phyloP scores from a whole-genome alignment of 2,329 filamentous ascomycete genomes.

The Fusarium sp. region DNA sequence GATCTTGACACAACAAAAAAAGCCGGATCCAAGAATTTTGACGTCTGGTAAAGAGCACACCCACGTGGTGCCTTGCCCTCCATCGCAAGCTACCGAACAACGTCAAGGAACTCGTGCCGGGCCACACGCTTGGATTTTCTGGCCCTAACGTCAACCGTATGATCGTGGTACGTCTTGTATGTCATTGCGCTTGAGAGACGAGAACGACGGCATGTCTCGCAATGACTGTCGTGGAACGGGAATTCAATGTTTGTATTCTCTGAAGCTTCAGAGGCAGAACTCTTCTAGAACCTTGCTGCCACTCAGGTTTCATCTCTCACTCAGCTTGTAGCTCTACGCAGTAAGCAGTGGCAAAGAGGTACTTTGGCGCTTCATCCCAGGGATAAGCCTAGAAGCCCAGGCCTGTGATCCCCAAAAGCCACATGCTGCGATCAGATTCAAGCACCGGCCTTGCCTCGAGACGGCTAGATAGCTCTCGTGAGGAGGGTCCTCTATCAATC shows the following conservation, averaged over 20 bases:
- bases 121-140: conserved; percentile 12
- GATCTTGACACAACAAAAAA: conserved; percentile 8
- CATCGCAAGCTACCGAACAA: conserved; percentile 32
- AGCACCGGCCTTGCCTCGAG: conserved; percentile 31
- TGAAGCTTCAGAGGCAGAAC: conserved; percentile 26
- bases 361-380: conserved; percentile 13
- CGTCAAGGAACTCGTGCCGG: conserved; percentile 15
- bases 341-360: neutral
- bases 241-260: conserved; percentile 6
- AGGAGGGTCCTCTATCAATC: conserved; percentile 35
- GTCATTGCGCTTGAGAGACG: conserved; percentile 18
- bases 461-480: conserved; percentile 30
- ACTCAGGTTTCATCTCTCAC: neutral
- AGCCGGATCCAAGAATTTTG: conserved; percentile 21
- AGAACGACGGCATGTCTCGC: conserved; percentile 1
- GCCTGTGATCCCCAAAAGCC: conserved; percentile 44
- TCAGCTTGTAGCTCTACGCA: conserved; percentile 11
- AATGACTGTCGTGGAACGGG: neutral
- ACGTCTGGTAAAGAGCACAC: conserved; percentile 25
- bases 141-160: conserved; percentile 38
- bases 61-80: conserved; percentile 42
- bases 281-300: conserved; percentile 33
- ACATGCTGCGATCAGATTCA: conserved; percentile 45
- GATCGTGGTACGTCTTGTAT: conserved; percentile 40
- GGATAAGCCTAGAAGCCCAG: conserved; percentile 38